Base-by-base conservation (phyloP, 768 basidiomycete genomes). In the Strobilomyces dryophilus region DNA sequence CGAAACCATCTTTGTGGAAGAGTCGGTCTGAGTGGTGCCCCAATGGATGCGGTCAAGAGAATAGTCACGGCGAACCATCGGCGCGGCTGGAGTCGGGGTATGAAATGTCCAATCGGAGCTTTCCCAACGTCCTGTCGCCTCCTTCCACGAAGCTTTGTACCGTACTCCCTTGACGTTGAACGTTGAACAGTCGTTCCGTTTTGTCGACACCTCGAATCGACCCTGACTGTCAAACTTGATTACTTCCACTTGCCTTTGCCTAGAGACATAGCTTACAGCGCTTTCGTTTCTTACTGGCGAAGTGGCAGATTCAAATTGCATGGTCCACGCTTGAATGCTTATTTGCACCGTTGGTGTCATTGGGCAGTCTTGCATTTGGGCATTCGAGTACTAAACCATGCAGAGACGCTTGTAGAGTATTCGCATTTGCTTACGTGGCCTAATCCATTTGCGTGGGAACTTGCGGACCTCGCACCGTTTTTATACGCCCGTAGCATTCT, bases 291-390 rank as follows among this genome's bases (percentile, higher is more conserved):
- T 82, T 83, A 86, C 85, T 82, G 75, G 85, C 74, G 74, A 68
- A 47, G 84, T 88, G 87, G 87, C 75, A 88, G 79, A 88, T 58
- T n/a, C 45, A 60, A 42, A 35, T 51, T 68, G 71, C 80, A 71
- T 76, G 79, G 81, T 88, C 86, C 86, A 88, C 86, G 77, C 86
- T 89, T 82, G 84, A 81, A 74, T 79, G 80, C 71, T 78, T 78
- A 77, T 70, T 74, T 76, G 63, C 65, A 24, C 53, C 24, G 4
- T 24, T 2, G 24, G 24, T 24, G 24, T 24, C 24, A 17, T 7
- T 11, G 56, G 24, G 51, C 66, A 70, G 74, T 67, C 64, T 56
- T 46, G 48, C 47, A 51, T 52, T 71, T 87, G 85, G 82, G 63
- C 79, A 78, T 79, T 82, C 79, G 85, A 87, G 86, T 85, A 88